Percentiles rank a stretch among this genome's conserved stretches.
These are phyloP conservation scores for Sideroxylon spinosum DNA, from an alignment of 179 eudicot genomes.

Conservation along the genomic window DNA sequence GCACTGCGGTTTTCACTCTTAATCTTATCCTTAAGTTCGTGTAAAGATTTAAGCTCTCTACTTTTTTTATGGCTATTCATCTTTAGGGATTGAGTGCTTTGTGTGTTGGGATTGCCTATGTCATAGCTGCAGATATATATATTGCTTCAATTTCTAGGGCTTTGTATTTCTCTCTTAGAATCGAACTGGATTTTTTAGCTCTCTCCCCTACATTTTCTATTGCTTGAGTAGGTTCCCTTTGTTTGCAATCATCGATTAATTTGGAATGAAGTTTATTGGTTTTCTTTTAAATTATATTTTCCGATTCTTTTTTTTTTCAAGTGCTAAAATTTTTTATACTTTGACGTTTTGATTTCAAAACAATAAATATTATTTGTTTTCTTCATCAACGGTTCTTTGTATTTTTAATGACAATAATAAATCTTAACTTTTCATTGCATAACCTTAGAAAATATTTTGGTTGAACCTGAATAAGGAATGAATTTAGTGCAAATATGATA, in stretches of 20 bases:
- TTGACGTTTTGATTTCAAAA: too few relatives aligned
- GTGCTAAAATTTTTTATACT: too few relatives aligned
- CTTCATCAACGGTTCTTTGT: too few relatives aligned
- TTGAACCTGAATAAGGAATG: not conserved
- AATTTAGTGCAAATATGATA: not conserved
- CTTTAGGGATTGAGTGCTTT: not conserved
- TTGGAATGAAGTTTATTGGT: too few relatives aligned
- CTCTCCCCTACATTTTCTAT: too few relatives aligned
- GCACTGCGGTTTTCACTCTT: not conserved
- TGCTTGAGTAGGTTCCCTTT: too few relatives aligned
- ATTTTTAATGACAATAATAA: too few relatives aligned
- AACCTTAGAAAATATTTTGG: not conserved
- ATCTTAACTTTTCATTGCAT: too few relatives aligned
- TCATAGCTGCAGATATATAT: not conserved
- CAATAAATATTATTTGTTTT: too few relatives aligned
- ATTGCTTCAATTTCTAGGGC: constrained; percentile 6
- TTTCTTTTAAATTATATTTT: not conserved
- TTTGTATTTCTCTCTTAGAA: not conserved
- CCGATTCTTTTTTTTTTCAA: not conserved
- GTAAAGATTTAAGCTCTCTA: not conserved
- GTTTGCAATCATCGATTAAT: too few relatives aligned
- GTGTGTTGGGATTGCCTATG: not conserved
- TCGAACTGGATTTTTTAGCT: not conserved
- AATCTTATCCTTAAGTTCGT: not conserved
- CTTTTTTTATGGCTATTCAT: not conserved